Evolutionary conservation across 202 grass and related monocot species (phyloP).

Genomic region (Carex arenaria): DNA sequence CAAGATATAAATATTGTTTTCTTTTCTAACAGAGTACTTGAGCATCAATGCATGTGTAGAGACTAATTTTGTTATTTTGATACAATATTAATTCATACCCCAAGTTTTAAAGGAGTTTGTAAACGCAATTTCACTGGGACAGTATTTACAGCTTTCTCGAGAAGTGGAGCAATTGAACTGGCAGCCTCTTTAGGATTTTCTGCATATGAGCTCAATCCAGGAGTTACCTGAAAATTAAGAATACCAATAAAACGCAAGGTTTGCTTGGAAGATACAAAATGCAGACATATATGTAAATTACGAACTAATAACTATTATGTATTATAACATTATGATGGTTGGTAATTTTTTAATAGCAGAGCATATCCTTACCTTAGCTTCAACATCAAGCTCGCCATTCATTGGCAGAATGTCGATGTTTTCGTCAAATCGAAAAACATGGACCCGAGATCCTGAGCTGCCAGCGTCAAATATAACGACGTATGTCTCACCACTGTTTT

Average conservation of each 20-base stretch:
- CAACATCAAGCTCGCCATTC: conserved; percentile 33
- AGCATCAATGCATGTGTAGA: not conserved
- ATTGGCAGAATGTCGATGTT: conserved; percentile 35
- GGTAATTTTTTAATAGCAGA: not conserved
- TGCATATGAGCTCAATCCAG: conserved; percentile 12
- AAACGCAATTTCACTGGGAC: not conserved
- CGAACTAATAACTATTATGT: too few species aligned
- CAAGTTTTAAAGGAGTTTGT: not conserved
- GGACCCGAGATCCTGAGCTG: conserved; percentile 54
- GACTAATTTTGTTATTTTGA: too few species aligned
- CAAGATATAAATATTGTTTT: not conserved
- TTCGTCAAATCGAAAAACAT: conserved; percentile 44
- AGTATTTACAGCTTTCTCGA: not conserved
- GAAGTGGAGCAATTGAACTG: not conserved
- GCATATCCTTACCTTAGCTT: conserved; percentile 22
- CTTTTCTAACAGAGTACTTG: not conserved
- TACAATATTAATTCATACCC: not conserved
- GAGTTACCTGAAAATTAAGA: not conserved
- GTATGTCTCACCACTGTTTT: conserved; percentile 16
- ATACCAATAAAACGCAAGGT: not conserved
- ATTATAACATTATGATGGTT: not conserved
- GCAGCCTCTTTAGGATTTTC: not conserved
- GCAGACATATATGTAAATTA: not conserved
- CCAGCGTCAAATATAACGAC: conserved; percentile 59
- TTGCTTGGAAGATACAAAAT: not conserved